phyloP scores from a whole-genome alignment of 228 moss, liverwort and hornwort species.

The Sphagnum fallax region DNA sequence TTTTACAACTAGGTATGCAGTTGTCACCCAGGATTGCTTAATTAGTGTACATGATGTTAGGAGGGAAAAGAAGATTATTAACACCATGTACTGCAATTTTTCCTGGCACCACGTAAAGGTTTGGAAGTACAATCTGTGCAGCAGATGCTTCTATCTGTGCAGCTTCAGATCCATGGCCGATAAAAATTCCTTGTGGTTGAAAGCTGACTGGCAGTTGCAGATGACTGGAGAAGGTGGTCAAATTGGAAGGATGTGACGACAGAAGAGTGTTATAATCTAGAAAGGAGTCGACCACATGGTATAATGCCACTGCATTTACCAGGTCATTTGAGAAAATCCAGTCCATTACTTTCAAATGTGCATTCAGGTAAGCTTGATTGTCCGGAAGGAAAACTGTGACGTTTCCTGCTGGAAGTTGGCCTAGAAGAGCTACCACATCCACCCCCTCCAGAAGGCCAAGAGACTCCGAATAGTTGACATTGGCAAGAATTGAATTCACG shows the following conservation, averaged over 20 bases:
- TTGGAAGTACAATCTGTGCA: constrained; percentile 6
- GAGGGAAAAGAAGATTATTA: constrained; percentile 27
- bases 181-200: neutral
- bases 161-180: no score
- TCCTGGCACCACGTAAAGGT: constrained; percentile 3
- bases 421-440: constrained; percentile 8
- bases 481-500: constrained; percentile 8
- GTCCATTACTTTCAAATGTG: constrained; percentile 13
- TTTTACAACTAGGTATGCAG: no score
- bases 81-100: constrained; percentile 32
- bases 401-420: neutral
- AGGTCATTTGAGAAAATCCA: constrained; percentile 10
- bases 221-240: constrained; percentile 7
- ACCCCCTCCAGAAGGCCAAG: constrained; percentile 22
- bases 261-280: constrained; percentile 17
- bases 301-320: constrained; percentile 11
- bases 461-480: constrained; percentile 26
- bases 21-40: no score
- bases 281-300: constrained; percentile 19
- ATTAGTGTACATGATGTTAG: neutral
- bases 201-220: constrained; percentile 8
- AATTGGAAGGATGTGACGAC: neutral
- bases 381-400: constrained; percentile 30
- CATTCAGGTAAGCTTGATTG: constrained; percentile 12
- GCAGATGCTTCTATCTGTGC: no score